Conservation (phyloP, 2,329 filamentous ascomycete genomes). For the Claviceps maximensis region DNA sequence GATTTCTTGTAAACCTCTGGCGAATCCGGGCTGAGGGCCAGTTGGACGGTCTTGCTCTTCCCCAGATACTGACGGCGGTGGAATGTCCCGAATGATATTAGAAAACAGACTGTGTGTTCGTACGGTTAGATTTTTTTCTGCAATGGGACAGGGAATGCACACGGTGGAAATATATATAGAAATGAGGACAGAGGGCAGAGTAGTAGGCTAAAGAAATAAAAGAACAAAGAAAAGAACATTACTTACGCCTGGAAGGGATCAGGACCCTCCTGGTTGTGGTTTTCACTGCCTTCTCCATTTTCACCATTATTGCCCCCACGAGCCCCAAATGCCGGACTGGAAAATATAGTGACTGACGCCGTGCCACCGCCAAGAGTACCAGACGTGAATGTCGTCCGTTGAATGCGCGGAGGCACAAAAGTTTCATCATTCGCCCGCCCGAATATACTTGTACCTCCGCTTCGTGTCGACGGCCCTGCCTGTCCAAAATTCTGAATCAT, state of each 20-base stretch:
- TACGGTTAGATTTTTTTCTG: conserved; percentile 2
- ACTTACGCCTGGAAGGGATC: conserved; percentile 39
- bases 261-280: background rate
- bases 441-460: background rate
- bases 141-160: background rate
- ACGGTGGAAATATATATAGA: background rate
- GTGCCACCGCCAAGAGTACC: conserved; percentile 26
- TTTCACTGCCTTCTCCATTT: background rate
- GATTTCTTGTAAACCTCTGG: conserved; percentile 35
- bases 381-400: conserved; percentile 25
- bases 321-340: conserved; percentile 18
- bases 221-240: background rate
- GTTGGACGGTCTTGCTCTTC: conserved; percentile 12
- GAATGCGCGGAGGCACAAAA: conserved; percentile 15
- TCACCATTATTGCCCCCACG: background rate
- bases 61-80: conserved; percentile 16
- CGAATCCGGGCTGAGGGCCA: conserved; percentile 10
- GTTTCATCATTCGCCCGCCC: background rate
- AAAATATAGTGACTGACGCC: conserved; percentile 36
- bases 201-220: background rate
- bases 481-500: conserved; percentile 27
- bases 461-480: background rate
- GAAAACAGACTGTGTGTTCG: conserved; percentile 30
- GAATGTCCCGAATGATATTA: conserved; percentile 28
- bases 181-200: background rate